These are phyloP conservation scores for Mucor mucedo DNA, from an alignment of 371 early-diverging fungal genomes.

Conservation along the genomic window DNA sequence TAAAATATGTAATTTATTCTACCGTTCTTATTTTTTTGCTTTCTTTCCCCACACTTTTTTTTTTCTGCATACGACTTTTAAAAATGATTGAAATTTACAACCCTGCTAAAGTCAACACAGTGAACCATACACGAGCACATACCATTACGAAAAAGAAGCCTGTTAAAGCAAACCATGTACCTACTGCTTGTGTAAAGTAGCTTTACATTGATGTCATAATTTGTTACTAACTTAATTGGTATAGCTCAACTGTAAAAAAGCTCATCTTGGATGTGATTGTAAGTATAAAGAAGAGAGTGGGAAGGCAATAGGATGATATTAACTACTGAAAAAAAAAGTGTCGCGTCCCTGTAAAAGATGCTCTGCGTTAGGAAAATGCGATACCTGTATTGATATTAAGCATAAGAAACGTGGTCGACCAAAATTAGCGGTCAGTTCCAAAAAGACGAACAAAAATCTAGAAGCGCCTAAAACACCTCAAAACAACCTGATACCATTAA, in stretches of 20 bases:
- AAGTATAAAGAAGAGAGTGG: background rate
- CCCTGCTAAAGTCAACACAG: background rate
- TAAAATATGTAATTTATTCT: background rate
- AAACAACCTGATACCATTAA: background rate
- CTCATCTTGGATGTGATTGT: slow-evolving; percentile 36
- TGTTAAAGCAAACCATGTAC: slow-evolving; percentile 29
- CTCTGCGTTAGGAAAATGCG: slow-evolving; percentile 18
- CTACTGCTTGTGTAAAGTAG: slow-evolving; percentile 35
- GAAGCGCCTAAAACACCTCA: background rate
- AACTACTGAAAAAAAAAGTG: slow-evolving; percentile 7
- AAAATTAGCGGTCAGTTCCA: slow-evolving; percentile 8
- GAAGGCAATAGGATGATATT: background rate
- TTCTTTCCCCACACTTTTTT: background rate
- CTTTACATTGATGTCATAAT: background rate
- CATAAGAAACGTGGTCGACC: slow-evolving; percentile 33
- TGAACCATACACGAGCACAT: background rate
- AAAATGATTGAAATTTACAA: background rate
- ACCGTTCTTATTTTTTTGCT: background rate
- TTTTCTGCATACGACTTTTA: background rate
- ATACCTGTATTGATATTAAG: slow-evolving; percentile 26
- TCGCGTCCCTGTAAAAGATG: slow-evolving; percentile 31
- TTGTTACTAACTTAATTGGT: background rate
- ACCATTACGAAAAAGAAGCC: slow-evolving; percentile 13
- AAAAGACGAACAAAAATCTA: too few relatives aligned
- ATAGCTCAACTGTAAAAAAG: slow-evolving; percentile 33